phyloP scores from a whole-genome alignment of 495 filamentous ascomycete genomes.

The Annulohypoxylon nitens region DNA sequence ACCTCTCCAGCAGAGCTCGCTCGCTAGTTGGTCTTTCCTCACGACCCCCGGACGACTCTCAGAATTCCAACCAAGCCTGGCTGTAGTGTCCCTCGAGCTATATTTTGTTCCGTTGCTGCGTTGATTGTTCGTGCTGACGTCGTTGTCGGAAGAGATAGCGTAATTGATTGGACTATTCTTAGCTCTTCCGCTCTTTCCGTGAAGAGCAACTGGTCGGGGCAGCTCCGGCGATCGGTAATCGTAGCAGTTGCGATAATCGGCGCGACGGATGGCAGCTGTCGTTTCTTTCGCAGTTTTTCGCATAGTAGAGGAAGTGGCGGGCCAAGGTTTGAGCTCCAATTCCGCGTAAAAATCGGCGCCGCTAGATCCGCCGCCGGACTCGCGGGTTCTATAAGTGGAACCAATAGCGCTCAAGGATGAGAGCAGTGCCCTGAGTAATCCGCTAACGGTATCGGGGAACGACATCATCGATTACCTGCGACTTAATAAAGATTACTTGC shows the following conservation, averaged over 20 bases:
- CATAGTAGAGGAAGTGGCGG: slow-evolving; percentile 24
- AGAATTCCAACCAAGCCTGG: not conserved
- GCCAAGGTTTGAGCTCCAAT: slow-evolving; percentile 38
- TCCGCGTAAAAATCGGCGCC: slow-evolving; percentile 45
- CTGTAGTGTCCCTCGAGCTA: not conserved
- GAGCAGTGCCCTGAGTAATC: slow-evolving; percentile 53
- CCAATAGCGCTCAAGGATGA: slow-evolving; percentile 35
- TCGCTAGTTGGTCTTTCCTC: slow-evolving; percentile 32
- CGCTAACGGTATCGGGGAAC: slow-evolving; percentile 32
- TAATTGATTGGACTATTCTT: slow-evolving; percentile 7
- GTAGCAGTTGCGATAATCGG: not conserved
- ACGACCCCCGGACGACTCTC: not conserved
- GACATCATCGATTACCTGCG: slow-evolving; percentile 41
- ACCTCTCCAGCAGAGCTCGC: slow-evolving; percentile 42
- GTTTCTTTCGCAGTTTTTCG: not conserved
- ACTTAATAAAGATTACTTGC: not conserved
- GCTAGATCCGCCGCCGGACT: slow-evolving; percentile 40
- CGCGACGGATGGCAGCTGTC: slow-evolving; percentile 2
- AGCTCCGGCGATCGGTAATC: slow-evolving; percentile 16
- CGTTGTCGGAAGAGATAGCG: slow-evolving; percentile 19
- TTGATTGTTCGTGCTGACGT: slow-evolving; percentile 1
- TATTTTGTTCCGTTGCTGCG: slow-evolving; percentile 1
- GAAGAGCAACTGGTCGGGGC: slow-evolving; percentile 5
- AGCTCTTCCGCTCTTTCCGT: not conserved
- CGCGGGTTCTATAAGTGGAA: slow-evolving; percentile 38